A percentile compares a stretch with the other conserved stretches of the same genome.
These are phyloP conservation scores for Trametes sp. DNA, from an alignment of 1,284 basidiomycete species.

Conservation along the genomic window DNA sequence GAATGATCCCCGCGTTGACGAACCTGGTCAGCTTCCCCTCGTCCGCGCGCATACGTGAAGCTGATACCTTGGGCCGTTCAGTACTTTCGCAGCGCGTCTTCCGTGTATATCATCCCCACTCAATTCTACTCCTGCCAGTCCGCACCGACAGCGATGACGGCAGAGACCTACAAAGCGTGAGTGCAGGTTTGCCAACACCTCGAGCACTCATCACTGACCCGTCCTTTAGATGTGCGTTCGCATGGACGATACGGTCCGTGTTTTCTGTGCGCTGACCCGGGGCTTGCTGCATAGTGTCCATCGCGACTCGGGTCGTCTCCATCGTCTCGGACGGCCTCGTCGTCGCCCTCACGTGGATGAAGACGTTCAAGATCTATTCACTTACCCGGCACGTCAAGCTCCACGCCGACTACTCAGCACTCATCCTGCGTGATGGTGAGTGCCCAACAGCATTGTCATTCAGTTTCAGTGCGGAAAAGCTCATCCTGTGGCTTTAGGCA, in stretches of 20 bases:
- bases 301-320: slow-evolving; percentile 26
- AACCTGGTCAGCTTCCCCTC: slow-evolving; percentile 20
- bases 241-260: neutral
- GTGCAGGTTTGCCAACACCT: neutral
- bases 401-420: slow-evolving; percentile 18
- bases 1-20: slow-evolving; percentile 24
- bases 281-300: too few species aligned
- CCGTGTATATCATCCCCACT: slow-evolving; percentile 19
- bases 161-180: slow-evolving; percentile 13
- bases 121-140: slow-evolving; percentile 25
- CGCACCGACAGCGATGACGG: slow-evolving; percentile 19
- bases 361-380: slow-evolving; percentile 25
- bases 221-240: slow-evolving; percentile 7
- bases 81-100: slow-evolving; percentile 26
- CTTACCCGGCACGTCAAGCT: slow-evolving; percentile 13
- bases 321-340: slow-evolving; percentile 32
- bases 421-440: slow-evolving; percentile 28
- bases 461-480: too few species aligned
- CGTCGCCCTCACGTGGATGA: slow-evolving; percentile 29
- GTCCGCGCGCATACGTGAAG: neutral
- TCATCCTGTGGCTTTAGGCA: slow-evolving; percentile 4
- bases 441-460: neutral
- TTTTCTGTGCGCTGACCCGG: too few species aligned
- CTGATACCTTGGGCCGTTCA: neutral
- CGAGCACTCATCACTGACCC: too few species aligned